Percentiles rank a stretch among this genome's conserved stretches.
These are phyloP conservation scores for Fusarium sarcochroum DNA, from an alignment of 2,329 filamentous ascomycete species.

Conservation along the genomic window DNA sequence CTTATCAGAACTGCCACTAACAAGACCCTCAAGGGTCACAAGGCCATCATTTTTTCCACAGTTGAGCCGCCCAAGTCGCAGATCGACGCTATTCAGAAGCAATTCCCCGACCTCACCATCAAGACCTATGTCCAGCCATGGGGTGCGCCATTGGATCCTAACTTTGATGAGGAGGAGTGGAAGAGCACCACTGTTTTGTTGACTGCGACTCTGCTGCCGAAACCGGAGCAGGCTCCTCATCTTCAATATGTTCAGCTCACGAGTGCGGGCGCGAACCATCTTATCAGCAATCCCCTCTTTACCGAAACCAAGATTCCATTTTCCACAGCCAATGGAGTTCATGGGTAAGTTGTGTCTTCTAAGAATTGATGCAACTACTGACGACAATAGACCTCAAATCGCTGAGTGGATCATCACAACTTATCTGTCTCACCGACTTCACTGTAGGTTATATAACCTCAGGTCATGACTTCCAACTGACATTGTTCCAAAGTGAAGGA, in stretches of 20 bases:
- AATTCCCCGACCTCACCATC: conserved; percentile 62
- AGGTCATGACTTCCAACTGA: neutral
- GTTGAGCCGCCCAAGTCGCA: conserved; percentile 51
- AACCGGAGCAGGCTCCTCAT: conserved; percentile 59
- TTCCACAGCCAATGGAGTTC: conserved; percentile 70
- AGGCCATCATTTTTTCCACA: conserved; percentile 60
- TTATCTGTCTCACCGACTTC: conserved; percentile 64
- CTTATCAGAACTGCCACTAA: conserved; percentile 46
- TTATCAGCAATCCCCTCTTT: conserved; percentile 63
- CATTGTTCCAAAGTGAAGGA: conserved; percentile 54
- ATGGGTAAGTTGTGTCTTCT: conserved; percentile 58
- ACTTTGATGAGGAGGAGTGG: conserved; percentile 59
- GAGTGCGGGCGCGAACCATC: conserved; percentile 67
- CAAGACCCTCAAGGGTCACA: conserved; percentile 62
- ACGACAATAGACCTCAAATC: conserved; percentile 64
- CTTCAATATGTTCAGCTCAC: conserved; percentile 68
- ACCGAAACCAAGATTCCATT: conserved; percentile 65
- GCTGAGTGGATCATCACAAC: conserved; percentile 69
- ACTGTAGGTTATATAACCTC: conserved; percentile 53
- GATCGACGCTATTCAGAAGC: conserved; percentile 54
- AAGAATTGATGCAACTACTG: neutral
- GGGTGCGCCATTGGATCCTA: conserved; percentile 45
- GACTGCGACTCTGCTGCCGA: conserved; percentile 60
- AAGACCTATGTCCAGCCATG: conserved; percentile 50
- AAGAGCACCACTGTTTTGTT: conserved; percentile 64